Base-by-base conservation (phyloP, 2,329 filamentous ascomycete species). In the Keithomyces neogunnii region DNA sequence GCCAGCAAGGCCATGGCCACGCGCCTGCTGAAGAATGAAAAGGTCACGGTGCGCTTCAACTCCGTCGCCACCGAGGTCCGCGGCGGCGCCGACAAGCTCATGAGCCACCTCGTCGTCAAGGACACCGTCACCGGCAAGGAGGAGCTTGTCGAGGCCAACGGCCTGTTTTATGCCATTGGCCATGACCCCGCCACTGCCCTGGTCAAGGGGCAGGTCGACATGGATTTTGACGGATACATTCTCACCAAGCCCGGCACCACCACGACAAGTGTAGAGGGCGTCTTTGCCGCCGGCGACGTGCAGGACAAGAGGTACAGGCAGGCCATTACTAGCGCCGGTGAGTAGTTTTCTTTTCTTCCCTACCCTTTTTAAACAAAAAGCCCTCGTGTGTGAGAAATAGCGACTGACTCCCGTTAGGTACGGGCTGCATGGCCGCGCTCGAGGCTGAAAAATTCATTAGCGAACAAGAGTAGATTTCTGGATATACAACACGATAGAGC, bases 281-380 rank as follows among this genome's bases (percentile, higher is more conserved):
- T 99, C 26, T 99, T 96, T 66, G 93, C 93, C 38, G 93, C 92
- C 8, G 93, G 93, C 57, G 93, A 99, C 67, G 95, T 99, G 8
- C 93, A 99, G 76, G 95, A 99, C 69, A 99, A 97, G 85, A 84
- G 86, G 66, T 99, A 99, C 71, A 83, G 93, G 67, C 93, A 99
- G 75, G 93, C 93, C 45, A 95, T 99, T 59, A 99, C 93, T 57
- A 96, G 91, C 73, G 93, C 93, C 61, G 92, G 89, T 90, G 76
- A 66, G 85, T 81, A 42, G 38, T 36, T 26, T 43, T 30, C 5
- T 45, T 43, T 19, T 47, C 7, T 40, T 39, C 3, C 32, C 19
- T 9, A 28, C 8, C 10, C 35, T 6, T 35, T 5, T 38, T 28
- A 26, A 33, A 31, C 2, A 9, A 4, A 6, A 7, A 19, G 39